Evolutionary conservation across 495 filamentous ascomycete genomes (phyloP).

Genomic region (Aspergillus indologenus): DNA sequence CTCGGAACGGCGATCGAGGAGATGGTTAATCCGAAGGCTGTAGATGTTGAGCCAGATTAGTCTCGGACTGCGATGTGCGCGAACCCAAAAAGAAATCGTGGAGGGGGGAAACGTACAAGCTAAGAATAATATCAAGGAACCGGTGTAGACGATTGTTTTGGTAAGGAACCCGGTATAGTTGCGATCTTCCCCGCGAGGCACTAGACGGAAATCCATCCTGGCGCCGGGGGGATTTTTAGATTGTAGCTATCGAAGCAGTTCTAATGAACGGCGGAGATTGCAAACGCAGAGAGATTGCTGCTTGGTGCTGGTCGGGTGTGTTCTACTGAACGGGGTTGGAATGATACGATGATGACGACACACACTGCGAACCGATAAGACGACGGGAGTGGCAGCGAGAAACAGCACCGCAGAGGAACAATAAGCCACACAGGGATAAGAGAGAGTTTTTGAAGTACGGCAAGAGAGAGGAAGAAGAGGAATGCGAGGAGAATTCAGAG

Average conservation of each 20-base stretch:
- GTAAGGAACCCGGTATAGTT: constrained; percentile 49
- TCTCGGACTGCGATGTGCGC: neutral
- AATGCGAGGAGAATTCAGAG: neutral
- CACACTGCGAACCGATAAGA: constrained; percentile 11
- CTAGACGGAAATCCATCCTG: constrained; percentile 44
- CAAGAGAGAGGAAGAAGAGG: neutral
- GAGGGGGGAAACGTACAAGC: constrained; percentile 47
- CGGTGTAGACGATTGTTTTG: constrained; percentile 55
- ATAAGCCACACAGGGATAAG: neutral
- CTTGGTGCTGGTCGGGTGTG: too few species aligned
- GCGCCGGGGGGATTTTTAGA: neutral
- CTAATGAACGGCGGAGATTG: neutral
- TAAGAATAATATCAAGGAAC: constrained; percentile 56
- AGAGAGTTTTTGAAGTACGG: neutral
- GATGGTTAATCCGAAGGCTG: constrained; percentile 77
- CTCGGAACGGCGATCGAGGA: constrained; percentile 67
- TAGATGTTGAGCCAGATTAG: neutral
- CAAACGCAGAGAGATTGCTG: neutral
- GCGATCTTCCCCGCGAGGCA: constrained; percentile 40
- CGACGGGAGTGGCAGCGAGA: neutral
- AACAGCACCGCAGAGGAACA: neutral
- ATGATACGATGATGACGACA: constrained; percentile 12
- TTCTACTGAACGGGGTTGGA: neutral
- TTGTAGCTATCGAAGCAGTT: neutral
- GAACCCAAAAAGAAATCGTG: too few species aligned